Conservation (phyloP, 2,329 filamentous ascomycete genomes). For the Paraconiothyrium brasiliense region DNA sequence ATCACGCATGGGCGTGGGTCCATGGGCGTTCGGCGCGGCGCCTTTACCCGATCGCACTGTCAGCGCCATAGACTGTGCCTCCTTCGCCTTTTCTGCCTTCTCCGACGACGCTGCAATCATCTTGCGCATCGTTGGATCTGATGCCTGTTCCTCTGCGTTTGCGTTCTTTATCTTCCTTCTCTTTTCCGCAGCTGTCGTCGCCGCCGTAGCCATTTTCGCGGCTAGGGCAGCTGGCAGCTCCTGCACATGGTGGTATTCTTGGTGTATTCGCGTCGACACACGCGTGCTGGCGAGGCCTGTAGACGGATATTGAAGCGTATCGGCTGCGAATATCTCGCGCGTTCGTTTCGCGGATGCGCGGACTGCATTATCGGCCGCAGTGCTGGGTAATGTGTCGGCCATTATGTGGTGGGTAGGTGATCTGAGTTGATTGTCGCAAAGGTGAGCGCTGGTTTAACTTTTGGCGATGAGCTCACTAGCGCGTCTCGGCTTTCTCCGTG, state of each 20-base stretch:
- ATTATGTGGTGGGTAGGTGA: slow-evolving; percentile 11
- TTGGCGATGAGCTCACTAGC: slow-evolving; percentile 14
- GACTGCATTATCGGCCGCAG: slow-evolving; percentile 38
- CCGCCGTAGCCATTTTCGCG: slow-evolving; percentile 76
- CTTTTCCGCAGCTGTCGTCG: slow-evolving; percentile 65
- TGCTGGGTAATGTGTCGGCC: slow-evolving; percentile 15
- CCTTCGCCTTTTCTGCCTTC: slow-evolving; percentile 53
- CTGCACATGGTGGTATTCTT: slow-evolving; percentile 81
- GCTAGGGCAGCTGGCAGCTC: slow-evolving; percentile 81
- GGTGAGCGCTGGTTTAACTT: slow-evolving; percentile 9
- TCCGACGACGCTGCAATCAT: slow-evolving; percentile 72
- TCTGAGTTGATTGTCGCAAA: not conserved
- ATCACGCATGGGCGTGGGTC: slow-evolving; percentile 61
- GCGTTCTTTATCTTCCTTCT: slow-evolving; percentile 68
- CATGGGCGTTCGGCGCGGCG: slow-evolving; percentile 64
- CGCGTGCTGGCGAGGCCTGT: slow-evolving; percentile 57
- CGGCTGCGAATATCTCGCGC: slow-evolving; percentile 63
- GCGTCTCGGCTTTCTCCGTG: slow-evolving; percentile 2
- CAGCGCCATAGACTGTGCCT: slow-evolving; percentile 65
- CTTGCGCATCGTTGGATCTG: slow-evolving; percentile 67
- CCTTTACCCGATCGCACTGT: slow-evolving; percentile 60
- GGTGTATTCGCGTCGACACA: slow-evolving; percentile 67
- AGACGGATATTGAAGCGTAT: slow-evolving; percentile 56
- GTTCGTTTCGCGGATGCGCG: slow-evolving; percentile 63
- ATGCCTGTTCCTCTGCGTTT: slow-evolving; percentile 59